A percentile compares a stretch with the other conserved stretches of the same genome.
These are phyloP conservation scores for Cydonia oblonga DNA, from an alignment of 331 rosid genomes.

Conservation along the genomic window DNA sequence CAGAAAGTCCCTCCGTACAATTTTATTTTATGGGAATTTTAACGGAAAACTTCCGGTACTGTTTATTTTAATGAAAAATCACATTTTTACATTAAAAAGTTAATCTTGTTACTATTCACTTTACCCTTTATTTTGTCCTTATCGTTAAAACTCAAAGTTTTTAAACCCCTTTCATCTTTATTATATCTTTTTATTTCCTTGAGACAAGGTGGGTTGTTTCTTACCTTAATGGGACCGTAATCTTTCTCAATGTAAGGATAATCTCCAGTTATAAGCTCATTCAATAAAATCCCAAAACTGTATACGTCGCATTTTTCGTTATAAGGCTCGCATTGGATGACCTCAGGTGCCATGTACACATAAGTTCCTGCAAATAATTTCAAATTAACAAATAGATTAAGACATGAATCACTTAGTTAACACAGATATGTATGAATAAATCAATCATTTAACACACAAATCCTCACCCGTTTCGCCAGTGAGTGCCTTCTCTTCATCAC, in stretches of 20 bases:
- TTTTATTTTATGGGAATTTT: no score
- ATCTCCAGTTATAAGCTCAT: conserved; percentile 48
- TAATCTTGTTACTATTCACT: no score
- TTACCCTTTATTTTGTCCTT: no score
- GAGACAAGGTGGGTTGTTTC: background rate
- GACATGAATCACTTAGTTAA: no score
- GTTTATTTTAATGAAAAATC: no score
- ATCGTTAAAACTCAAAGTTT: no score
- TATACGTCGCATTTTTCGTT: conserved; percentile 69
- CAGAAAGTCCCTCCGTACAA: background rate
- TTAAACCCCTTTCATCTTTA: no score
- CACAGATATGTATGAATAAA: background rate
- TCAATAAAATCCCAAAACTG: conserved; percentile 53
- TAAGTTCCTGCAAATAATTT: conserved; percentile 33
- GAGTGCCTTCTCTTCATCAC: conserved; percentile 30
- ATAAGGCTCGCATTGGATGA: conserved; percentile 59
- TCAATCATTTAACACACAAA: background rate
- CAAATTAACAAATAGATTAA: no score
- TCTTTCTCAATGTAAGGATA: conserved; percentile 56
- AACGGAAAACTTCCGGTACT: no score
- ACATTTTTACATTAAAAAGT: no score
- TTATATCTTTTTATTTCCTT: background rate
- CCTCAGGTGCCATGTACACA: conserved; percentile 66
- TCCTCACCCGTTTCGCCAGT: conserved; percentile 28
- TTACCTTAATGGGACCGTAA: conserved; percentile 59